Evolutionary conservation across 108 stramenopile species (phyloP), one percentile per base, ranked within the genome.

Genomic region (Discostella pseudostelligera): DNA sequence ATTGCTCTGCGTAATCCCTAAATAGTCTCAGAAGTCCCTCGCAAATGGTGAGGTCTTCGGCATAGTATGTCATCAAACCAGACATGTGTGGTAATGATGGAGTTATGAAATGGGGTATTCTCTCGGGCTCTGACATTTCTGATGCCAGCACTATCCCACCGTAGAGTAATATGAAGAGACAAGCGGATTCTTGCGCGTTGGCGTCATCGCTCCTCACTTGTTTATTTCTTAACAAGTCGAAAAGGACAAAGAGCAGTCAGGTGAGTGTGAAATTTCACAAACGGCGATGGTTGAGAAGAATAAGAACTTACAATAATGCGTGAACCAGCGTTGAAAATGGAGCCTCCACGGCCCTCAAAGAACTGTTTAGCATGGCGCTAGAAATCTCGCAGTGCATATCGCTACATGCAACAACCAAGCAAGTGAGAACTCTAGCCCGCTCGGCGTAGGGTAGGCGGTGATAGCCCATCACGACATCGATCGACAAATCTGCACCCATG

Each of bases 1-100:
- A 92, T 44, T 83, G 86, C 57, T 92, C 90, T 1, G 94, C 75
- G 57, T 95, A 95, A 58, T 90, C 84, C 19, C 86, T 69, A 69
- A 95, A 92, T 3, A 90, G 69, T 25, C 60, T 76, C 40, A 95
- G 61, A 17, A 95, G 67, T 8, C 68, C 56, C 59, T 86, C 87
- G 39, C 87, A 88, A 60, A 95, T 88, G 40, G 88, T 67, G 13
- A 90, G 71, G 64, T 92, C 89, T 28, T 83, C 69, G 48, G 83
- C 89, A 69, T 84, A 89, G 39, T 67, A 82, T 10, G 69, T 44
- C 90, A 95, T 90, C 39, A 92, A 62, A 26, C 82, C 89, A 20
- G 94, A 86, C 42, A 95, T 56, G 25, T 87, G 79, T 8, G 85
- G 79, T 0, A 95, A 70, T 25, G 74, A 76, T 11, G 87, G 89